Evolutionary conservation across 768 basidiomycete genomes (phyloP).

Genomic region (button mushroom (Agaricus bisporus)): DNA sequence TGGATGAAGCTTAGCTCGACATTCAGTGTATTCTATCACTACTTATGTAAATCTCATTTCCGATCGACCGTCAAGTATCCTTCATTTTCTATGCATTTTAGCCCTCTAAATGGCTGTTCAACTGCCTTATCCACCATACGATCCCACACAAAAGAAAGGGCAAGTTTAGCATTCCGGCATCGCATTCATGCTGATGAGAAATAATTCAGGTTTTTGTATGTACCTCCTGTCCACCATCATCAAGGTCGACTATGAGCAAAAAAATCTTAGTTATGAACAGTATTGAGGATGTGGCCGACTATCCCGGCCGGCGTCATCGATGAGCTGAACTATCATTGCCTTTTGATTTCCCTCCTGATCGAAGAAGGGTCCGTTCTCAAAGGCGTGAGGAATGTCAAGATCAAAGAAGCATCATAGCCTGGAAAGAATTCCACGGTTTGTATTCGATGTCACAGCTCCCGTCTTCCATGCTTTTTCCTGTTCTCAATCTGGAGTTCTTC

Average conservation of each 20-base stretch:
- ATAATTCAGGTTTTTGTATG: slow-evolving; percentile 2
- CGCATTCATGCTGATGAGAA: slow-evolving; percentile 43
- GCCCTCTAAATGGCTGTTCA: slow-evolving; percentile 4
- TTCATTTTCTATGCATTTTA: neutral
- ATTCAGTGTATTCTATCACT: neutral
- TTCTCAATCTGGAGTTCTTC: slow-evolving; percentile 66
- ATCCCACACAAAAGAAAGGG: slow-evolving; percentile 66
- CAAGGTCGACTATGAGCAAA: neutral
- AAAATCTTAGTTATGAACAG: slow-evolving; percentile 61
- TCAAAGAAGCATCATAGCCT: slow-evolving; percentile 77
- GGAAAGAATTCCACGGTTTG: slow-evolving; percentile 96
- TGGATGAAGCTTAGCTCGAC: neutral
- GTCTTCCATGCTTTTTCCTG: slow-evolving; percentile 68
- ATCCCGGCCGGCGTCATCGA: slow-evolving; percentile 82
- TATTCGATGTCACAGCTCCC: slow-evolving; percentile 85
- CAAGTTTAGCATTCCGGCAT: slow-evolving; percentile 21
- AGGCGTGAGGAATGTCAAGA: slow-evolving; percentile 31
- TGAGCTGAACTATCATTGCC: slow-evolving; percentile 63
- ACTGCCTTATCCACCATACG: slow-evolving; percentile 58
- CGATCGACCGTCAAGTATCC: neutral
- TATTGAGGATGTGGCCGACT: slow-evolving; percentile 73
- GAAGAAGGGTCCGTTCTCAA: slow-evolving; percentile 16
- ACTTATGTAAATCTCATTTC: slow-evolving; percentile 6
- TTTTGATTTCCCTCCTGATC: slow-evolving; percentile 45
- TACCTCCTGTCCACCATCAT: neutral